Percentiles rank a stretch among this genome's conserved stretches.
Evolutionary conservation across 1,284 basidiomycete species (phyloP).

Genomic region (Boletus sp.): DNA sequence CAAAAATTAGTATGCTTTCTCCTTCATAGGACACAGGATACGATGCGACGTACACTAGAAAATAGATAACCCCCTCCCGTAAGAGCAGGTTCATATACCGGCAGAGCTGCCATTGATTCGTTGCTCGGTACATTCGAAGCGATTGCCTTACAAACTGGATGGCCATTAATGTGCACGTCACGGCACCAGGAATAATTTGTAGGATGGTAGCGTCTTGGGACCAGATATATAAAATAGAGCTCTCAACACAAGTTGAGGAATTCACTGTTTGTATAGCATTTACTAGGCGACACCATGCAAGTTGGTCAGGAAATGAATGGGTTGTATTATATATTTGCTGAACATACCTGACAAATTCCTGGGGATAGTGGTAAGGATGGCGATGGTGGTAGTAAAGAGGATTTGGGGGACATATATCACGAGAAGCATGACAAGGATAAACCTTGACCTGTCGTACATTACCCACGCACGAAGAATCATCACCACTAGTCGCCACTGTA

Average conservation of each 20-base stretch:
- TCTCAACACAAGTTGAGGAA: neutral
- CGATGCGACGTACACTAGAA: neutral
- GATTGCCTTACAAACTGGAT: constrained; percentile 9
- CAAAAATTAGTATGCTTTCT: neutral
- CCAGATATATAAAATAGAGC: neutral
- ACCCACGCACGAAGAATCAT: constrained; percentile 16
- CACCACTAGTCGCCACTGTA: constrained; percentile 3
- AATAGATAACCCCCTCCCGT: neutral
- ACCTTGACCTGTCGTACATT: neutral
- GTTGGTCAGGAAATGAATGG: neutral
- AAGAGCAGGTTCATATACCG: neutral
- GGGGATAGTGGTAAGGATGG: neutral
- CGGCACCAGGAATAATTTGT: constrained; percentile 1
- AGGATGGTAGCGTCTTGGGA: neutral
- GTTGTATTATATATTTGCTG: neutral
- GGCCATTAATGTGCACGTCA: neutral
- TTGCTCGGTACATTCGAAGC: constrained; percentile 6
- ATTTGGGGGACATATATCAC: constrained; percentile 1
- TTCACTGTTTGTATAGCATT: neutral
- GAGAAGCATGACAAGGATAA: constrained; percentile 8
- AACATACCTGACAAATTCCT: neutral
- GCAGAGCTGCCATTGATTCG: constrained; percentile 4
- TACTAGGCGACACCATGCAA: neutral
- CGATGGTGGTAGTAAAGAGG: neutral
- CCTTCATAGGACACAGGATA: neutral